Evolutionary conservation across 306 rosid genomes (phyloP), one percentile per base, ranked within the genome.

Genomic region (Glycine latifolia): DNA sequence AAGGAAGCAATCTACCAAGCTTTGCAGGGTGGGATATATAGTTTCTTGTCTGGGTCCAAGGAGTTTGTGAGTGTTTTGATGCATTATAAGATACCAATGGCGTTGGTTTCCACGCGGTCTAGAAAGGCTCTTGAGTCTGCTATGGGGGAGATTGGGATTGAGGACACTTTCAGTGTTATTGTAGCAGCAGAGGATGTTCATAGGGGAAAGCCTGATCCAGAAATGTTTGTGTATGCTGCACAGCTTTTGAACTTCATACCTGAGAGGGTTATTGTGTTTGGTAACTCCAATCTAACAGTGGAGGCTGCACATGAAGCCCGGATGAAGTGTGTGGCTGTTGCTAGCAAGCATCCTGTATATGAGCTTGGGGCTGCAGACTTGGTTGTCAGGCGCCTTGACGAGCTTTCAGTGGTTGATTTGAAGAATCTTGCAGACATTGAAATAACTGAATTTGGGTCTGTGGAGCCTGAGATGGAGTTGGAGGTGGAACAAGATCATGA

Each of bases 291-390:
- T 86, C 91, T 79, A 76, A 93, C 98, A 0, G 97, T 95, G 85
- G 99, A 95, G 89, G 99, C 98, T 14, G 98, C 99, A 49, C 98
- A 93, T 43, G 99, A 95, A 79, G 97, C 94, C 0, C 84, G 86
- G 84, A 95, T 95, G 99, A 93, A 95, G 93, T 95, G 99, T 67
- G 93, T 95, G 47, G 99, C 97, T 35, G 97, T 95, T 69, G 99
- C 99, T 53, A 95, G 99, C 89, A 93, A 92, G 88, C 99, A 95
- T 87, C 99, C 97, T 11, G 92, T 91, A 43, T 95, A 93, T 31
- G 99, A 95, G 88, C 97, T 95, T 41, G 88, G 86, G 79, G 98
- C 99, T 58, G 98, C 99, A 1, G 97, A 95, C 74, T 82, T 95
- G 87, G 96, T 95, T 48, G 99, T 95, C 65, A 91, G 93, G 85